Evolutionary conservation across 352 stramenopile species (phyloP), one percentile per base, ranked within the genome.

Genomic region (Elongisporangium senticosum): DNA sequence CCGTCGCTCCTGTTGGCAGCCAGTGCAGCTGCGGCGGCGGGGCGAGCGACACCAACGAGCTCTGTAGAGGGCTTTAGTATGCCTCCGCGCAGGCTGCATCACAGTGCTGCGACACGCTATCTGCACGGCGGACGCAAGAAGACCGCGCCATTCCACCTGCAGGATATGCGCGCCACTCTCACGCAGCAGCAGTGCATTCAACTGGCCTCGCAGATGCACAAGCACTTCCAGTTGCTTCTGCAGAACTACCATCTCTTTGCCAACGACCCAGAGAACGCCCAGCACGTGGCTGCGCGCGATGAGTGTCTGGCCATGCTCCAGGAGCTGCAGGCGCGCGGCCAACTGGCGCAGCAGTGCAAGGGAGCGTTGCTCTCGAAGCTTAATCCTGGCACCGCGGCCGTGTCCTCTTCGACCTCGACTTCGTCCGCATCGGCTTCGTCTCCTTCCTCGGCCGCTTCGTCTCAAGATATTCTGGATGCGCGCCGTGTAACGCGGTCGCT

Each of bases 131-230:
- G 53, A 8, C 33, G 8, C 8, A 43, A 43, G 33, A 43, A 43
- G 33, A n/a, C 21, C 43, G 61, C 28, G 33, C 37, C 14, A 49
- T 43, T 23, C 33, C 15, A n/a, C 56, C 22, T 43, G 19, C 56
- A 69, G 23, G 61, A 79, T 10, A 14, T 74, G 11, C 63, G 65
- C 40, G 72, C 70, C 2, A 68, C 71, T 7, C 69, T 91, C 40
- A 81, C 73, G 1, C 73, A 87, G 63, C 62, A 74, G 28, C 86
- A 93, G 58, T 91, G 85, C 47, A 83, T 92, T 54, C 83, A 92
- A 59, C 48, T 95, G 40, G 81, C 86, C 1, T 95, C 86, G 4
- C 86, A 95, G 52, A 93, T 95, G 79, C 86, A 95, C 65, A 95
- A 95, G 39, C 86, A 95, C 62, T 71, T 93, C 23, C 86, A 95